Evolutionary conservation across 805 yeast species (phyloP).

Genomic region (Candida pseudofarinosa): DNA sequence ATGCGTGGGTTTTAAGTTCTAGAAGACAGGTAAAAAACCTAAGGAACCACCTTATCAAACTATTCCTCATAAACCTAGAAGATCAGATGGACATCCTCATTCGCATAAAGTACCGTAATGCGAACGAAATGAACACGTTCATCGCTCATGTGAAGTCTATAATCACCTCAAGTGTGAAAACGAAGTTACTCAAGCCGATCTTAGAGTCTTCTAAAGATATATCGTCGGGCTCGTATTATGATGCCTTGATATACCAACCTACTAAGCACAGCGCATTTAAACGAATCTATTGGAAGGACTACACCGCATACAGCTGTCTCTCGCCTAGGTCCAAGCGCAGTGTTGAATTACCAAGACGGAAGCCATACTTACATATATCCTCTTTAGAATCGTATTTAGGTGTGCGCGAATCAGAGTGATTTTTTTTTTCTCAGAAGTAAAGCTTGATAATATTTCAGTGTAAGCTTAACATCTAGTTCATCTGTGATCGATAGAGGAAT

Average conservation of each 20-base stretch:
- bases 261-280: conserved; percentile 21
- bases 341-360: background rate
- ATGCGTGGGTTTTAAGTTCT: conserved; percentile 21
- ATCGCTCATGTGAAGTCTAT: conserved; percentile 21
- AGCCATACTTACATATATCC: background rate
- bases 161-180: conserved; percentile 24
- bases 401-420: conserved; percentile 1
- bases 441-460: background rate
- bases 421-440: background rate
- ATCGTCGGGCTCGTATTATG: conserved; percentile 6
- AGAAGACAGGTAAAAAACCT: conserved; percentile 20
- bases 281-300: conserved; percentile 26
- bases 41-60: conserved; percentile 30
- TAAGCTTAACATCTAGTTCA: no score
- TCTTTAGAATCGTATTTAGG: background rate
- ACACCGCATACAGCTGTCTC: background rate
- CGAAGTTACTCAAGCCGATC: conserved; percentile 8
- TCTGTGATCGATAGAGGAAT: background rate
- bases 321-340: background rate
- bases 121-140: conserved; percentile 23
- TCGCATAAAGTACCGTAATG: conserved; percentile 32
- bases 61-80: conserved; percentile 33
- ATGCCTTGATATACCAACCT: conserved; percentile 26
- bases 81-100: conserved; percentile 35
- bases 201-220: background rate